Evolutionary conservation across 2,329 filamentous ascomycete species (phyloP).

Genomic region (Blumeria hordei): DNA sequence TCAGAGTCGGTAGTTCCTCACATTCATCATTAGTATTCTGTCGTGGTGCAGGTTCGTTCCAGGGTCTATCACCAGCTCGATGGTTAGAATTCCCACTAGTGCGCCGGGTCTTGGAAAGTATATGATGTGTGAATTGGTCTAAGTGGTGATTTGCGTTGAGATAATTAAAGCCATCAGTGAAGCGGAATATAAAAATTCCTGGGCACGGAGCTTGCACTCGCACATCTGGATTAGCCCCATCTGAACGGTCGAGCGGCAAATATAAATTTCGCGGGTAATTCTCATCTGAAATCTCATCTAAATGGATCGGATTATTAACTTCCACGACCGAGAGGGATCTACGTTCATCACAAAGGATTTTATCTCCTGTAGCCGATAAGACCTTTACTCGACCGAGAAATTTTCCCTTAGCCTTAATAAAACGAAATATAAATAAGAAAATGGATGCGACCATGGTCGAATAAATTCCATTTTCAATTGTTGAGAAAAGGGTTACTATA

Average conservation of each 20-base stretch:
- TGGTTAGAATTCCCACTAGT: conserved; percentile 45
- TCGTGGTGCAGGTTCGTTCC: conserved; percentile 76
- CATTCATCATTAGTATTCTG: conserved; percentile 22
- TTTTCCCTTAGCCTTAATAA: conserved; percentile 57
- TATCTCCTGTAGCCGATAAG: conserved; percentile 51
- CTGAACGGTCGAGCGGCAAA: conserved; percentile 63
- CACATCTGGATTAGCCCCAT: conserved; percentile 73
- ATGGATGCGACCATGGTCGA: conserved; percentile 56
- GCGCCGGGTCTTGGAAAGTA: conserved; percentile 48
- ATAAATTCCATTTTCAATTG: conserved; percentile 86
- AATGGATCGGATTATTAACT: conserved; percentile 19
- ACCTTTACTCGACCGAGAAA: conserved; percentile 70
- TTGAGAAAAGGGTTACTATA: conserved; percentile 64
- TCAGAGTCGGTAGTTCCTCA: conserved; percentile 39
- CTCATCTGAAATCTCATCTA: conserved; percentile 9
- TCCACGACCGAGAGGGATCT: conserved; percentile 22
- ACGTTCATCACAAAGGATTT: conserved; percentile 40
- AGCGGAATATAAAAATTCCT: conserved; percentile 87
- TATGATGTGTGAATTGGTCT: conserved; percentile 46
- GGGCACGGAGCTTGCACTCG: conserved; percentile 63
- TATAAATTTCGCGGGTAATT: conserved; percentile 48
- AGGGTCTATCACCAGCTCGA: conserved; percentile 55
- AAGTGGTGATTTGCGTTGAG: conserved; percentile 79
- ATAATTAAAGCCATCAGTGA: conserved; percentile 88
- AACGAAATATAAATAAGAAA: conserved; percentile 58